These are phyloP conservation scores for Ceratocystis albifundus DNA, from an alignment of 2,329 filamentous ascomycete genomes.

Conservation along the genomic window DNA sequence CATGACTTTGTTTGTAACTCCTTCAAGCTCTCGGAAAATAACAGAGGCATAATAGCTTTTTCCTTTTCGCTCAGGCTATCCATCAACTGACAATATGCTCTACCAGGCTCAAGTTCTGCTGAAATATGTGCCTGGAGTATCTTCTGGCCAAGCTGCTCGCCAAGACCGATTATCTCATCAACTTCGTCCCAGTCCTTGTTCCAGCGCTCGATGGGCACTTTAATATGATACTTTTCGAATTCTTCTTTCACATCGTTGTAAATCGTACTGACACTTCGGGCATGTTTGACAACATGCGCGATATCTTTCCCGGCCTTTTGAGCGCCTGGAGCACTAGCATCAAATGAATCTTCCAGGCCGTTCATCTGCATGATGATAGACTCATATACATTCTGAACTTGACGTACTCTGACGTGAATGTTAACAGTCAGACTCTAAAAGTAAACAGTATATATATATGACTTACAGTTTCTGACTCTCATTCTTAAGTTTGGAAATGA, in stretches of 20 bases:
- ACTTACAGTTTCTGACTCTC: slow-evolving; percentile 21
- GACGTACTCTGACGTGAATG: neutral
- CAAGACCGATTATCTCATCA: slow-evolving; percentile 22
- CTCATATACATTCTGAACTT: slow-evolving; percentile 13
- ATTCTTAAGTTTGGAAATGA: slow-evolving; percentile 13
- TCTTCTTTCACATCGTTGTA: slow-evolving; percentile 18
- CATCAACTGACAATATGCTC: slow-evolving; percentile 18
- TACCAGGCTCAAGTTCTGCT: slow-evolving; percentile 19
- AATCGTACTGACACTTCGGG: slow-evolving; percentile 15
- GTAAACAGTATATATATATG: too few species aligned
- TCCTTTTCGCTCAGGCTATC: slow-evolving; percentile 17
- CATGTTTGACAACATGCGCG: neutral
- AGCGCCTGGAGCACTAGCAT: neutral
- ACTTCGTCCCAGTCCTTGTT: slow-evolving; percentile 22
- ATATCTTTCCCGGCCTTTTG: slow-evolving; percentile 8
- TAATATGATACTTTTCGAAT: slow-evolving; percentile 7
- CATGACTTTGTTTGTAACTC: slow-evolving; percentile 20
- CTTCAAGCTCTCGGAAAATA: slow-evolving; percentile 23
- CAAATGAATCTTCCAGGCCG: neutral
- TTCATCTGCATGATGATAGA: slow-evolving; percentile 10
- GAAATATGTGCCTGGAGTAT: slow-evolving; percentile 21
- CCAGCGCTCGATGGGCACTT: slow-evolving; percentile 12
- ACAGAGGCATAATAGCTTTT: slow-evolving; percentile 17
- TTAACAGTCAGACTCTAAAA: neutral
- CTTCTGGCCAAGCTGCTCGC: slow-evolving; percentile 20